Percentiles rank a stretch among this genome's conserved stretches.
Conservation (phyloP, 495 filamentous ascomycete species). For the Talaromyces ruber region DNA sequence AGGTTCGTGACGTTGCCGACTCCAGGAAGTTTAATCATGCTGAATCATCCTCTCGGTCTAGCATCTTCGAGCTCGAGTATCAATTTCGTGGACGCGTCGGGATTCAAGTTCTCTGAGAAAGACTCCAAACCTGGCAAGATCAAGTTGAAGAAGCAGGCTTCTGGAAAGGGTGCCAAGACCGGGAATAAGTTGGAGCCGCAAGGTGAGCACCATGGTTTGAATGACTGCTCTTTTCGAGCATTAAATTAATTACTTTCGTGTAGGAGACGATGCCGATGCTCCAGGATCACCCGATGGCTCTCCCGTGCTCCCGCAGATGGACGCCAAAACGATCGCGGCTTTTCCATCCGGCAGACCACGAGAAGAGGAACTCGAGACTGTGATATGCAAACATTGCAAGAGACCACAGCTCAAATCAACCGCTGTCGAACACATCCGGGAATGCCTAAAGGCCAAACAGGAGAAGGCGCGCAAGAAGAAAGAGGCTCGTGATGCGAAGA, state of each 20-base stretch:
- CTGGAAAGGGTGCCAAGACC: slow-evolving; percentile 51
- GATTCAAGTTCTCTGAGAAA: slow-evolving; percentile 48
- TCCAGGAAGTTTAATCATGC: not conserved
- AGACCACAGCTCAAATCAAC: slow-evolving; percentile 56
- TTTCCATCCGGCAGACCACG: slow-evolving; percentile 69
- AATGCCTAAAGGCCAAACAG: slow-evolving; percentile 65
- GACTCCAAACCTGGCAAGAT: slow-evolving; percentile 54
- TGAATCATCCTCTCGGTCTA: not conserved
- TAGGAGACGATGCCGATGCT: slow-evolving; percentile 20
- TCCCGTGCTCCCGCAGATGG: slow-evolving; percentile 62
- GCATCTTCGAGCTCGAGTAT: slow-evolving; percentile 12
- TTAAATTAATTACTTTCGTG: not conserved
- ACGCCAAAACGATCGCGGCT: slow-evolving; percentile 56
- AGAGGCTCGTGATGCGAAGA: slow-evolving; percentile 61
- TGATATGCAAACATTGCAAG: slow-evolving; percentile 79
- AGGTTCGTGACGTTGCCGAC: not conserved
- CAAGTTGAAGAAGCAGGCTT: slow-evolving; percentile 55
- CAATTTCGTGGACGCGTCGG: slow-evolving; percentile 39
- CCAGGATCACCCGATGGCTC: slow-evolving; percentile 36
- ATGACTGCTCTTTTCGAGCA: not conserved
- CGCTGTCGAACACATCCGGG: slow-evolving; percentile 55
- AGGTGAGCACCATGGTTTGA: slow-evolving; percentile 31
- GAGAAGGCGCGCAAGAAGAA: slow-evolving; percentile 73
- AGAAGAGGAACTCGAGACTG: slow-evolving; percentile 55
- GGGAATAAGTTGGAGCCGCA: slow-evolving; percentile 36